Base-by-base conservation (phyloP, 805 yeast species). In the Myxozyma lipomycoides region DNA sequence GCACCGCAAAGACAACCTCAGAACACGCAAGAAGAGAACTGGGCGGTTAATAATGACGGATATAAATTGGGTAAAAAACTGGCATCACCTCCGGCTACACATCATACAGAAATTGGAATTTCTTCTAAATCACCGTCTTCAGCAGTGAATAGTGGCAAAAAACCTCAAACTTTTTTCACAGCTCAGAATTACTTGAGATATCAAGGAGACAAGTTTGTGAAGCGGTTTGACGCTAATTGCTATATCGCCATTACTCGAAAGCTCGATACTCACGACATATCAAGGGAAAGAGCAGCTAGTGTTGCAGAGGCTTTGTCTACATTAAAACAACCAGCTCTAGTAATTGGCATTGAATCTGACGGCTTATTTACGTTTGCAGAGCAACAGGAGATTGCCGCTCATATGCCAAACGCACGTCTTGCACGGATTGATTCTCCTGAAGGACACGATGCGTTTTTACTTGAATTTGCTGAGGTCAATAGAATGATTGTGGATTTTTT, bases 111-210 rank as follows among this genome's bases (percentile, higher is more conserved):
- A 23, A 23, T 4, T 5, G 25, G 28, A 21, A n/a, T 41, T 10
- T 6, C 40, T 10, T 37, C 43, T 25, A 49, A 41, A 21, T 35
- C 49, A 2, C 21, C 59, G 3, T 60, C 63, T 2, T 35, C 43
- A 19, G 28, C 60, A 1, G 26, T 52, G 65, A 41, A 60, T 44
- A 57, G 52, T 45, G 30, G 48, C 49, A 45, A 45, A 40, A 41
- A 55, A 18, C 60, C 74, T 3, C 81, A 78, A 56, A 75, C 79
- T 7, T 86, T 79, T 65, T 93, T 93, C 70, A 86, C 98, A 0
- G 98, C 98, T 1, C 98, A 93, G 69, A 85, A 91, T 52, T 93
- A 93, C 67, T 73, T 93, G 58, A 78, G 98, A 52, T 93, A 93
- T 68, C 98, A 93, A 67, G 98, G 96, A 12, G 80, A 83, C 48